Evolutionary conservation across 345 rosid species (phyloP).

Genomic region (Luvunga scandens): DNA sequence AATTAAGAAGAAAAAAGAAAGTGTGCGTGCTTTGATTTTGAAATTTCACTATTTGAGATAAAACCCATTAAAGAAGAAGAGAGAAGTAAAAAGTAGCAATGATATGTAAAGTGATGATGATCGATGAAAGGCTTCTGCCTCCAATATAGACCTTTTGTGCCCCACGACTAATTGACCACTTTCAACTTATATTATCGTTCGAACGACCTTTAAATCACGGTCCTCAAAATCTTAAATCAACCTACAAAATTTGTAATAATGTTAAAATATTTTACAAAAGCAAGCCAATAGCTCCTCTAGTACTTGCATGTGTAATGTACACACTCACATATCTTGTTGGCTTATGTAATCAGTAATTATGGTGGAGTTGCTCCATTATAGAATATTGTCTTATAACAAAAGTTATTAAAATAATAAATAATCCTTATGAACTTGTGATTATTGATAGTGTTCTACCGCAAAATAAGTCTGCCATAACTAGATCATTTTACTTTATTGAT

Average conservation of each 20-base stretch:
- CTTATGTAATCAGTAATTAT: too few relatives aligned
- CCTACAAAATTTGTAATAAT: too few relatives aligned
- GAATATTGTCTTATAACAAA: accelerated
- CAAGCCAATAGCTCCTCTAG: too few relatives aligned
- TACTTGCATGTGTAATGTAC: too few relatives aligned
- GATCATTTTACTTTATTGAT: too few relatives aligned
- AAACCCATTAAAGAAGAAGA: constrained; percentile 16
- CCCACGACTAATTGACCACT: constrained; percentile 9
- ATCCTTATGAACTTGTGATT: too few relatives aligned
- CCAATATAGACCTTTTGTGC: constrained; percentile 9
- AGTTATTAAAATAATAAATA: too few relatives aligned
- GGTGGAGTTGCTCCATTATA: accelerated
- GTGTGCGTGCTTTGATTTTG: background rate
- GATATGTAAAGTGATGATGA: constrained; percentile 5
- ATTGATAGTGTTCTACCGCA: accelerated
- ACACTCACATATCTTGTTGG: too few relatives aligned
- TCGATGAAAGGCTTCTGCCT: constrained; percentile 4
- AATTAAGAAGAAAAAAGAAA: too few relatives aligned
- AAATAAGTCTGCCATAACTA: accelerated
- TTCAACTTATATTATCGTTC: constrained; percentile 2
- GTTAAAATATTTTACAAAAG: too few relatives aligned
- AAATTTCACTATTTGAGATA: constrained; percentile 18
- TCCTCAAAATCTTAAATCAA: background rate
- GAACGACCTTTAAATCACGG: constrained; percentile 16
- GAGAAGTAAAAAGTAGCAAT: constrained; percentile 23